Conservation (phyloP, 225 moss, liverwort and hornwort species). For the Marchantia paleacea region DNA sequence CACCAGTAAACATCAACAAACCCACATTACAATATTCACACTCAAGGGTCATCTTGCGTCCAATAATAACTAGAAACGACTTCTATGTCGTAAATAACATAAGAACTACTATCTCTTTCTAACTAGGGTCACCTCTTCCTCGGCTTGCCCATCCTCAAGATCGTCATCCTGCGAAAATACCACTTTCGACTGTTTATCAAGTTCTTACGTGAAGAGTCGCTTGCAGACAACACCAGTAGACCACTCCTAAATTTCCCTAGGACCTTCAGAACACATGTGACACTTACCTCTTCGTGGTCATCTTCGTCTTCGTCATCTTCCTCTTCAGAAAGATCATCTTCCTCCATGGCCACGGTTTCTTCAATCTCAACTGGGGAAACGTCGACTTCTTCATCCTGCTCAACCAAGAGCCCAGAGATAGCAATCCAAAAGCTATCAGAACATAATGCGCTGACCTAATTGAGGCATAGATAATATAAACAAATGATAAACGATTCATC, state of each 20-base stretch:
- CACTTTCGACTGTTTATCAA: slow-evolving; percentile 16
- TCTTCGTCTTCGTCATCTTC: slow-evolving; percentile 92
- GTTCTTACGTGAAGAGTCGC: neutral
- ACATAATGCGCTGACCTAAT: neutral
- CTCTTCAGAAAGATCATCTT: slow-evolving; percentile 88
- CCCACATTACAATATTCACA: neutral
- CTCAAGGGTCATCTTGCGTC: neutral
- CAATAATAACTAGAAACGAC: neutral
- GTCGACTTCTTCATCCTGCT: slow-evolving; percentile 85
- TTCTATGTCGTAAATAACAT: neutral
- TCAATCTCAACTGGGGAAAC: slow-evolving; percentile 79
- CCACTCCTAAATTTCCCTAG: neutral
- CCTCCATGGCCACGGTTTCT: slow-evolving; percentile 91
- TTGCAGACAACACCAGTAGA: neutral
- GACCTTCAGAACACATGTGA: neutral
- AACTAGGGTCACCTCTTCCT: slow-evolving; percentile 30
- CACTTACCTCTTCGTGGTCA: slow-evolving; percentile 82
- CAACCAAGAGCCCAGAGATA: neutral
- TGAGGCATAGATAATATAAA: no score
- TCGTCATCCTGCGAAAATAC: slow-evolving; percentile 25
- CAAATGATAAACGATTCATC: no score
- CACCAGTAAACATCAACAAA: neutral
- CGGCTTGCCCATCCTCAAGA: slow-evolving; percentile 26
- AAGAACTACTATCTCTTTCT: neutral
- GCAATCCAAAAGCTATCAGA: neutral